A percentile compares a stretch with the other conserved stretches of the same genome.
These are phyloP conservation scores for Trifolium repens DNA, from an alignment of 306 rosid genomes.

Conservation along the genomic window DNA sequence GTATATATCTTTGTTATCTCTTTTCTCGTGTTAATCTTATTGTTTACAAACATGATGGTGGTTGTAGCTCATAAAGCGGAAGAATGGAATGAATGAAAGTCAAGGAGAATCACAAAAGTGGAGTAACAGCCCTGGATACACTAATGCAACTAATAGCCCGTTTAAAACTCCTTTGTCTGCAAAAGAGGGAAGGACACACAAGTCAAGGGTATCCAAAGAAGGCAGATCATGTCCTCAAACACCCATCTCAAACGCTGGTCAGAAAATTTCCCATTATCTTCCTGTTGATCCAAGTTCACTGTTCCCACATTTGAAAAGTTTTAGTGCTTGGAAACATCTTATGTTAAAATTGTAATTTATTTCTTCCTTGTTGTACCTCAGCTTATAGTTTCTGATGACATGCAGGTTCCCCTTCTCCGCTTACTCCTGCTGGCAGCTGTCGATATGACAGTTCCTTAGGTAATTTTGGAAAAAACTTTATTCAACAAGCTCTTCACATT, in stretches of 20 bases:
- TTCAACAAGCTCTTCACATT: slow-evolving; percentile 26
- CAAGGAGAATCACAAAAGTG: slow-evolving; percentile 59
- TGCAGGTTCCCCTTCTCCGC: slow-evolving; percentile 86
- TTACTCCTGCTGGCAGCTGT: slow-evolving; percentile 90
- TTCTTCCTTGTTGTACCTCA: slow-evolving; percentile 25
- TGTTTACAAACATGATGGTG: slow-evolving; percentile 39
- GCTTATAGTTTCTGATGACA: slow-evolving; percentile 34
- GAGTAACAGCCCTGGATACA: slow-evolving; percentile 63
- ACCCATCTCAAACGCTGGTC: slow-evolving; percentile 77
- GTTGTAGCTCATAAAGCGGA: slow-evolving; percentile 73
- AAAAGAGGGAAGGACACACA: slow-evolving; percentile 78
- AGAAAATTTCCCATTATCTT: slow-evolving; percentile 36
- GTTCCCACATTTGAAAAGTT: slow-evolving; percentile 13
- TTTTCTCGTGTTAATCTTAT: slow-evolving; percentile 19
- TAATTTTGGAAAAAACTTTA: slow-evolving; percentile 46
- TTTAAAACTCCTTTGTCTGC: slow-evolving; percentile 79
- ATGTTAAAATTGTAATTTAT: slow-evolving; percentile 19
- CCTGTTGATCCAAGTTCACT: slow-evolving; percentile 30
- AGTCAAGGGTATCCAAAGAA: slow-evolving; percentile 71
- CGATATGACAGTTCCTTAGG: slow-evolving; percentile 98
- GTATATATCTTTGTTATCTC: slow-evolving; percentile 9
- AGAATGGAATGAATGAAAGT: slow-evolving; percentile 50
- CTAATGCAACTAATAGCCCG: slow-evolving; percentile 53
- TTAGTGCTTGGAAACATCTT: too few relatives aligned
- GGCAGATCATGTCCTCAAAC: slow-evolving; percentile 76